A percentile compares a stretch with the other conserved stretches of the same genome.
phyloP scores from a whole-genome alignment of 2,329 filamentous ascomycete genomes.

The Macrophomina phaseolina region DNA sequence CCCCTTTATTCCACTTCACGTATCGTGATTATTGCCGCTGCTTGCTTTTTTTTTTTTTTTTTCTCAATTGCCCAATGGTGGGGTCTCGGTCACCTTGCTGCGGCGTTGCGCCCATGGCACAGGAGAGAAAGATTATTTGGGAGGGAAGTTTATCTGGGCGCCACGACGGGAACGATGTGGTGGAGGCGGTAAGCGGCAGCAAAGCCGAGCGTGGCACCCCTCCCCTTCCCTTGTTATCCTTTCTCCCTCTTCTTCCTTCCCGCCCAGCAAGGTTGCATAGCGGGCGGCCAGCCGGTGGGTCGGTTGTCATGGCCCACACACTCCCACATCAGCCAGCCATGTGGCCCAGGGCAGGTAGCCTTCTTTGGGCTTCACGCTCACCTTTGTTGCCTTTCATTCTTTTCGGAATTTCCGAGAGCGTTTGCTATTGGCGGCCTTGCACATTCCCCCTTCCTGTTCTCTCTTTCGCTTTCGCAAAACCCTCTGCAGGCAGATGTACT shows the following conservation, averaged over 20 bases:
- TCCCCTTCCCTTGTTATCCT: neutral
- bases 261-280: too few species aligned
- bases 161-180: neutral
- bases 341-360: neutral
- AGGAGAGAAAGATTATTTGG: neutral
- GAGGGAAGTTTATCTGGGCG: neutral
- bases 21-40: too few species aligned
- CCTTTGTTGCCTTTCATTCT: neutral
- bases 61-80: too few species aligned
- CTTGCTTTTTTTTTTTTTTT: too few species aligned
- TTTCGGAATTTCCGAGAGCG: neutral
- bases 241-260: too few species aligned
- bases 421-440: neutral
- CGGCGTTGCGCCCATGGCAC: neutral
- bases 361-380: neutral
- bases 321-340: too few species aligned
- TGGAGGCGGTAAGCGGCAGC: constrained; percentile 24
- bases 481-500: too few species aligned
- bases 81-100: too few species aligned
- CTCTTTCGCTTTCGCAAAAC: neutral
- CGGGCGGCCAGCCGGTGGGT: too few species aligned
- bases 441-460: neutral
- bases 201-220: constrained; percentile 21
- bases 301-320: too few species aligned
- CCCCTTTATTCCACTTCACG: neutral